Percentiles rank a stretch among this genome's conserved stretches.
phyloP scores from a whole-genome alignment of 176 grass and related monocot species.

The Canna indica region DNA sequence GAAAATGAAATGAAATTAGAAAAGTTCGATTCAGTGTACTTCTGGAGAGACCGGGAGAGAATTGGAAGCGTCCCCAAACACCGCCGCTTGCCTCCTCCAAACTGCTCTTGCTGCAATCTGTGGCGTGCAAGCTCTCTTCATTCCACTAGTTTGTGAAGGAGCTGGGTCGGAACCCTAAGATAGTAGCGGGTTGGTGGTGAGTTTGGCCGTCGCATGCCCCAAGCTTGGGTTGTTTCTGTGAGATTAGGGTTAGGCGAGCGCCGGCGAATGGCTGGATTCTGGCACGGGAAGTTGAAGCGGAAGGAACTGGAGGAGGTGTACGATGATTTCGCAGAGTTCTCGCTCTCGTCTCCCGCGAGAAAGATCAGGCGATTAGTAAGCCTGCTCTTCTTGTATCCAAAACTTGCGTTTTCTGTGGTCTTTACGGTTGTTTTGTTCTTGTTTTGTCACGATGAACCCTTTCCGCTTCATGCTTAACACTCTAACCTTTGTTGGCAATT shows the following conservation, averaged over 20 bases:
- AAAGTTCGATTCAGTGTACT: neutral
- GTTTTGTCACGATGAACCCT: neutral
- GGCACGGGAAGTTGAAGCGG: slow-evolving; percentile 19
- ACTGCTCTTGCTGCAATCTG: neutral
- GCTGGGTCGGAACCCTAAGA: neutral
- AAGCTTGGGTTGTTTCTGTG: too few relatives aligned
- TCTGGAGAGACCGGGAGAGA: neutral
- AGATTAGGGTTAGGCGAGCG: neutral
- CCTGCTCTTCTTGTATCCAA: neutral
- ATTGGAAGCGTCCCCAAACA: neutral
- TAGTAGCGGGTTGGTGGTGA: neutral
- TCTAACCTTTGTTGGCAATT: neutral
- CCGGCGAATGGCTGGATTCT: slow-evolving; percentile 1
- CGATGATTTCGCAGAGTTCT: slow-evolving; percentile 22
- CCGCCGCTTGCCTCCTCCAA: neutral
- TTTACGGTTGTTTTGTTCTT: neutral
- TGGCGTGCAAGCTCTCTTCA: neutral
- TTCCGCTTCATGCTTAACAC: neutral
- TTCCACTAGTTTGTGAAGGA: too few relatives aligned
- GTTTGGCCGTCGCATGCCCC: neutral
- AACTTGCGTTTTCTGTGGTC: neutral
- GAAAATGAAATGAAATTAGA: neutral
- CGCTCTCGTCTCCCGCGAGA: slow-evolving; percentile 6
- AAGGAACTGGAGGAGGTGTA: slow-evolving; percentile 20
- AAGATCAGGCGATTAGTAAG: slow-evolving; percentile 26